A percentile compares a stretch with the other conserved stretches of the same genome.
These are phyloP conservation scores for Solanum neorickii DNA, from an alignment of 257 asterid species.

Conservation along the genomic window DNA sequence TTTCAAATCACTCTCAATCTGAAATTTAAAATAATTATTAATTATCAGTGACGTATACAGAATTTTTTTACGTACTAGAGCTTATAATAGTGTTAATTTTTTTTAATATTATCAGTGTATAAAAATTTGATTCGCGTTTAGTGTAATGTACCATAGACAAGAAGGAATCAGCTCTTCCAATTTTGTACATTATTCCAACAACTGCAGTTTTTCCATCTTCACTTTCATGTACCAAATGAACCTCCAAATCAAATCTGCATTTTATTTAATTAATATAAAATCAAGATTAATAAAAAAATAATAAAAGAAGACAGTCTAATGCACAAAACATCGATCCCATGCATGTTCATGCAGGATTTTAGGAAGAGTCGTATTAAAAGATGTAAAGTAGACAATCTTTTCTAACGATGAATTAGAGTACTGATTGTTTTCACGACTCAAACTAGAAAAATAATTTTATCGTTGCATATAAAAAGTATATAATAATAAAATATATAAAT, in stretches of 20 bases:
- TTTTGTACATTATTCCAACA: slow-evolving; percentile 47
- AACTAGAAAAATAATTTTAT: neutral
- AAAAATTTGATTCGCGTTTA: neutral
- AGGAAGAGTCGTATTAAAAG: neutral
- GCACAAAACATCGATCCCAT: neutral
- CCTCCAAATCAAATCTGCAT: slow-evolving; percentile 53
- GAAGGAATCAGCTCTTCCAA: slow-evolving; percentile 52
- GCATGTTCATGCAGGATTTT: fast-evolving
- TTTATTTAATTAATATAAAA: neutral
- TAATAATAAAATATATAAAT: neutral
- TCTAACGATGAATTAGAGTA: neutral
- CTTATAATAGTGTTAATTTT: neutral
- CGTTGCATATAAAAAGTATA: neutral
- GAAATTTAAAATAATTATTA: neutral
- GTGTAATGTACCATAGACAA: slow-evolving; percentile 32
- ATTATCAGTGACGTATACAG: neutral
- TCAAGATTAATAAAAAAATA: neutral
- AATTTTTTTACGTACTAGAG: neutral
- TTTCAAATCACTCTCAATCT: slow-evolving; percentile 25
- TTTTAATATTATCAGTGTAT: neutral
- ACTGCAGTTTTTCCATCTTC: slow-evolving; percentile 43
- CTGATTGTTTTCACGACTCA: fast-evolving
- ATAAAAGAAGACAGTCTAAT: too few relatives aligned
- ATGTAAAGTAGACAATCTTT: neutral
- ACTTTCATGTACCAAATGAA: slow-evolving; percentile 60